Evolutionary conservation across 2,329 filamentous ascomycete genomes (phyloP), one percentile per base, ranked within the genome.

Genomic region (Exophiala sp.): DNA sequence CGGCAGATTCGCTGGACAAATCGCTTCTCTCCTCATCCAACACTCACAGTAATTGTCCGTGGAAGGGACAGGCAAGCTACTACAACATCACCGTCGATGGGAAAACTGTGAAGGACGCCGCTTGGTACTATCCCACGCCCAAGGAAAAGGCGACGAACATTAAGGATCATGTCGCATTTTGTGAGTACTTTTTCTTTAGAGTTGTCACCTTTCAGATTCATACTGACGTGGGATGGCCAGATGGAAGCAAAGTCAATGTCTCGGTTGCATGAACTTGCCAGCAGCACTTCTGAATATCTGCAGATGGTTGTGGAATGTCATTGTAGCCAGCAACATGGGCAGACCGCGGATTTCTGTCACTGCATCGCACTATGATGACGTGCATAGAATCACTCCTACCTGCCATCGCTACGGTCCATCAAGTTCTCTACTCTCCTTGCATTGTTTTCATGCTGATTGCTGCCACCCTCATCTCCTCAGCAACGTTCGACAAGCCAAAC

Each of bases 51-150:
- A 67, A 71, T 45, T 84, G 80, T 52, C 74, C 75, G 0, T 83
- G 80, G 79, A 84, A 83, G 65, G 81, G 81, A 2, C 71, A 75
- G 29, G 80, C 81, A 3, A 77, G 71, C 40, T 84, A 84, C 65
- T 83, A 83, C 65, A 78, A 73, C 18, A 66, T 84, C 51, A 75
- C 71, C 9, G 70, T 76, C 8, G 75, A 76, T 47, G 75, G 76
- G 36, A 71, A 71, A 5, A 73, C 75, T 47, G 55, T 80, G 16
- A 68, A 75, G 34, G 79, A 84, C 56, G 79, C 77, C 2, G 81
- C 80, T 0, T 84, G 81, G 81, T 83, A 78, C 59, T 84, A 84
- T 57, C 73, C 79, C 2, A 64, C 74, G 39, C 75, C 80, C 1
- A 74, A 75, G 50, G 74, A 75, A 20, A 76, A 74, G 41, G 74